Conservation (phyloP, 805 yeast species). For the Ogataea populi-albae region DNA sequence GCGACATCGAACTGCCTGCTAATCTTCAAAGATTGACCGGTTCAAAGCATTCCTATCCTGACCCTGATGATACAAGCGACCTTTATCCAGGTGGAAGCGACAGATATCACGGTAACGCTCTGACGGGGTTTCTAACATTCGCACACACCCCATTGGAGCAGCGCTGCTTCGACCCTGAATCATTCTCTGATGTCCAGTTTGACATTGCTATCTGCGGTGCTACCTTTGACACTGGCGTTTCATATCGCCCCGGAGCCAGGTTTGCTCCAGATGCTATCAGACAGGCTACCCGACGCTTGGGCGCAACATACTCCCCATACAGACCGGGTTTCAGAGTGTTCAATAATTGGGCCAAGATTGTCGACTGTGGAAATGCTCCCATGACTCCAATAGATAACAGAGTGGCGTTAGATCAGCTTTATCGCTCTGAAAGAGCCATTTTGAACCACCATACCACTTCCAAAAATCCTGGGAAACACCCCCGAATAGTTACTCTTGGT, state of each 20-base stretch:
- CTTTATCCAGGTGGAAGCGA: slow-evolving; percentile 21
- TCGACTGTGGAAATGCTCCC: slow-evolving; percentile 57
- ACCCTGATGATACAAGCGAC: slow-evolving; percentile 22
- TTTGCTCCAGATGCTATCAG: slow-evolving; percentile 54
- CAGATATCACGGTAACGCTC: not conserved
- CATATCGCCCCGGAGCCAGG: slow-evolving; percentile 54
- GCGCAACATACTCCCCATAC: slow-evolving; percentile 38
- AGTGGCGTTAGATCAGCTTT: slow-evolving; percentile 51
- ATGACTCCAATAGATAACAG: slow-evolving; percentile 56
- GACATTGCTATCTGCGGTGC: not conserved
- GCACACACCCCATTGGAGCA: not conserved
- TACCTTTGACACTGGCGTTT: slow-evolving; percentile 41
- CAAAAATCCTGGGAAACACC: slow-evolving; percentile 22
- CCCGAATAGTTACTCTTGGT: slow-evolving; percentile 52
- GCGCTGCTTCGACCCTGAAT: not conserved
- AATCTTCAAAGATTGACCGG: slow-evolving; percentile 8
- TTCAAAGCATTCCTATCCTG: slow-evolving; percentile 13
- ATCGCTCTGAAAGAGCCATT: slow-evolving; percentile 47
- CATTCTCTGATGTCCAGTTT: not conserved
- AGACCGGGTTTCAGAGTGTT: slow-evolving; percentile 32
- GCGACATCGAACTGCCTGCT: slow-evolving; percentile 11
- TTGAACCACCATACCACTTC: slow-evolving; percentile 33
- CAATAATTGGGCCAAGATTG: slow-evolving; percentile 36
- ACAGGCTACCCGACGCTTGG: slow-evolving; percentile 42
- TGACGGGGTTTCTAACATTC: not conserved